Evolutionary conservation across 495 filamentous ascomycete genomes (phyloP), one percentile per base, ranked within the genome.

Genomic region (Aspergillus nanangensis): DNA sequence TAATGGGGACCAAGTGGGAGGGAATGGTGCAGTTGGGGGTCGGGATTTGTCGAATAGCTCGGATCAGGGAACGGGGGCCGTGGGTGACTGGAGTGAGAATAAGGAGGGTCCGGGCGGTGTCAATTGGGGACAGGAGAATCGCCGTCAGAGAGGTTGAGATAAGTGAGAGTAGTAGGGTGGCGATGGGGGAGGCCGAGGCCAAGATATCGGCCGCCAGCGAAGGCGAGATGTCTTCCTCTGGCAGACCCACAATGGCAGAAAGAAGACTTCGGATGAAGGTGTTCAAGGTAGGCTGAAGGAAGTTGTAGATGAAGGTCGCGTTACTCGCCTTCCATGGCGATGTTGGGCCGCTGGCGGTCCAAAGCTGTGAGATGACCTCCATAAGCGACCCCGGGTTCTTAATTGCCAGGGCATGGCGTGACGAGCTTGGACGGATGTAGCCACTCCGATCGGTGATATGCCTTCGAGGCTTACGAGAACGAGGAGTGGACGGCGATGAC

Each of bases 241-340:
- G 89, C 0, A 95, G 72, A 45, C 90, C 90, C 36, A 95, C 71
- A 7, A 95, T 71, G 3, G 90, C 90, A 17, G 88, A 84, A 3
- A 96, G 74, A 3, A 95, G 72, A 51, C 85, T 86, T 39, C 89
- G 81, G 10, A 89, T 85, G 78, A 91, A 96, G 48, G 82, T 85
- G 59, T 93, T 90, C 3, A 93, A 63, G 3, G 90, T 83, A n/a
- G 85, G 87, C 22, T 87, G 76, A n/a, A 95, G 78, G 22, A 93
- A 73, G 2, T 81, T 83, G 67, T 95, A 90, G 41, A 96, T 75
- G 51, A 95, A 95, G 1, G 88, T 91, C n/a, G 85, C 75, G 57
- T 95, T 95, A 24, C 88, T 83, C 20, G 84, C 89, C 69, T 96
- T 96, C 90, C 91, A 98, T 0, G 95, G 82, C 5, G 93, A 94